Evolutionary conservation across 2,329 filamentous ascomycete genomes (phyloP).

Genomic region (Cladophialophora chaetospira): DNA sequence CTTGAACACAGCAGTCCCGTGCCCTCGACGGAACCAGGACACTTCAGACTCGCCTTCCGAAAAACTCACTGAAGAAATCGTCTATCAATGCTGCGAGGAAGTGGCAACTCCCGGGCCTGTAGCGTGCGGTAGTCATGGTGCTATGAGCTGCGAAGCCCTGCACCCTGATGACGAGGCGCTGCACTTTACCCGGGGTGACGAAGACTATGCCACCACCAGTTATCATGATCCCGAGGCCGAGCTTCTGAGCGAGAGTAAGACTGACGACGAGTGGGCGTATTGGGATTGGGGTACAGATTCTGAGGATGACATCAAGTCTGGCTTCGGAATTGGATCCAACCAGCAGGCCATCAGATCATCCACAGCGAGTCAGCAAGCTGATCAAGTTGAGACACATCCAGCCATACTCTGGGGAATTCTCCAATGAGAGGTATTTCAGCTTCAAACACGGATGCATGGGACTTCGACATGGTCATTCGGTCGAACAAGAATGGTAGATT

Average conservation of each 20-base stretch:
- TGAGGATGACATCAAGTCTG: background rate
- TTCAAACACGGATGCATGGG: too few species aligned
- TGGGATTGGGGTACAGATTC: constrained; percentile 19
- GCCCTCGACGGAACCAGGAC: background rate
- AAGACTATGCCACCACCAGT: constrained; percentile 5
- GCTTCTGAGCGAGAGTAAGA: background rate
- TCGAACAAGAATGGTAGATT: too few species aligned
- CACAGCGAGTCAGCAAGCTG: background rate
- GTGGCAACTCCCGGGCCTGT: background rate
- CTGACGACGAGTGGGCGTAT: constrained; percentile 12
- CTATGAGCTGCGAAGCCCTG: background rate
- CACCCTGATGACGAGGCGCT: background rate
- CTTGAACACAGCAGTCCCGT: background rate
- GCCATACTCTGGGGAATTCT: background rate
- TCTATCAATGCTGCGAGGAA: background rate
- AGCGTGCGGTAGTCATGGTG: background rate
- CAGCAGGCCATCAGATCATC: too few species aligned
- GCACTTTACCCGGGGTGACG: background rate
- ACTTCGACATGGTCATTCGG: too few species aligned
- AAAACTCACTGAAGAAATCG: background rate
- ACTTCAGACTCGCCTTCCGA: background rate
- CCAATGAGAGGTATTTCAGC: too few species aligned
- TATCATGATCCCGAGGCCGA: constrained; percentile 4
- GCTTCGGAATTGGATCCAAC: background rate
- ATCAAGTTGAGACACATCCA: background rate